These are phyloP conservation scores for Candida glaebosa DNA, from an alignment of 805 yeast genomes.

Conservation along the genomic window DNA sequence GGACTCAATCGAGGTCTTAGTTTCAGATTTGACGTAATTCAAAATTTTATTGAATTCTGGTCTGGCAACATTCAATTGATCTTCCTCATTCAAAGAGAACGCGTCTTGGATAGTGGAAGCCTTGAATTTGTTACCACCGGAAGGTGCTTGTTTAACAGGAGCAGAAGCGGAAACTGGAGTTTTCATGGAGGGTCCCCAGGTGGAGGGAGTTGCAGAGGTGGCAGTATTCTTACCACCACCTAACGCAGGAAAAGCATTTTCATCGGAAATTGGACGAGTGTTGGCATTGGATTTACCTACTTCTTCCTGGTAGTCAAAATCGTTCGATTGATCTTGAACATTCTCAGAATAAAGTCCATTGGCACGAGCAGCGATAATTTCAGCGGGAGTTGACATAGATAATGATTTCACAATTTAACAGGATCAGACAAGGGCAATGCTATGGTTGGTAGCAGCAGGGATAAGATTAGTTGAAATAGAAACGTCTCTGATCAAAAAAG, in stretches of 20 bases:
- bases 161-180: slow-evolving; percentile 17
- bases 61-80: slow-evolving; percentile 60
- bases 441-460: slow-evolving; percentile 18
- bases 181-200: slow-evolving; percentile 40
- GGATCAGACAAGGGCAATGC: slow-evolving; percentile 18
- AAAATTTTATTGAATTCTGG: slow-evolving; percentile 69
- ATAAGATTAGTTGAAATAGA: neutral
- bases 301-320: slow-evolving; percentile 6
- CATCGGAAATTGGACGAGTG: slow-evolving; percentile 46
- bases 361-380: slow-evolving; percentile 45
- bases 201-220: slow-evolving; percentile 25
- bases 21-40: slow-evolving; percentile 54
- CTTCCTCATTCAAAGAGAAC: slow-evolving; percentile 67
- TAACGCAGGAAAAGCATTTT: slow-evolving; percentile 62
- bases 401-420: slow-evolving; percentile 6
- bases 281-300: slow-evolving; percentile 13
- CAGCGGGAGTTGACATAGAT: slow-evolving; percentile 45
- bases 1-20: slow-evolving; percentile 73
- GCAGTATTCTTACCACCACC: slow-evolving; percentile 39
- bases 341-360: slow-evolving; percentile 8
- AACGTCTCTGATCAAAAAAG: neutral
- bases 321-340: slow-evolving; percentile 3
- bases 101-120: slow-evolving; percentile 72
- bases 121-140: slow-evolving; percentile 30
- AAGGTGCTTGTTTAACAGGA: slow-evolving; percentile 11